Percentiles rank a stretch among this genome's conserved stretches.
These are phyloP conservation scores for Arthromyces matolae DNA, from an alignment of 768 basidiomycete genomes.

Conservation along the genomic window DNA sequence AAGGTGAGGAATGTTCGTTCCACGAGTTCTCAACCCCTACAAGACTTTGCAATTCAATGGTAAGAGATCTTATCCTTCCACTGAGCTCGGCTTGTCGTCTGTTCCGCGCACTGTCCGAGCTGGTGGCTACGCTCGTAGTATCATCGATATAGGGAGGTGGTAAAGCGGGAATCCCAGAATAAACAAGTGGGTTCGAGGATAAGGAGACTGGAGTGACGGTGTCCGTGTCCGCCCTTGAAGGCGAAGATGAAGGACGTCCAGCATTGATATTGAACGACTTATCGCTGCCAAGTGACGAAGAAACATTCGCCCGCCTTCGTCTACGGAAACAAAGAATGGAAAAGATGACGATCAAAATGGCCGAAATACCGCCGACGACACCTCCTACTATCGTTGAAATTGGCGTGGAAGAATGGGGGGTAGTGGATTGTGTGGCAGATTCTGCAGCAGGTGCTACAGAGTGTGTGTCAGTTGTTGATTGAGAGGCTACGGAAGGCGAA, in stretches of 20 bases:
- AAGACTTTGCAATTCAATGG: neutral
- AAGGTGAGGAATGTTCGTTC: neutral
- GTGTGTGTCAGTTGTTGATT: too few species aligned
- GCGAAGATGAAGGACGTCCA: too few species aligned
- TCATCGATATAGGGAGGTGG: too few species aligned
- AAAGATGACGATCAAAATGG: neutral
- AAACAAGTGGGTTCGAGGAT: too few species aligned
- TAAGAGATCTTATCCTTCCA: neutral
- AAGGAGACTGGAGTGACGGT: too few species aligned
- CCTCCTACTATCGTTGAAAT: neutral
- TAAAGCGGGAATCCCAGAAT: too few species aligned
- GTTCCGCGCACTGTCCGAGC: too few species aligned
- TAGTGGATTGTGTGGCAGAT: neutral
- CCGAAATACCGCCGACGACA: neutral
- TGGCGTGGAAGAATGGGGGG: neutral
- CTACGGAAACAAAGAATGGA: neutral
- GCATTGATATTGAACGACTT: too few species aligned
- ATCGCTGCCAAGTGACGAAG: too few species aligned
- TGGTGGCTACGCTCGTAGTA: neutral
- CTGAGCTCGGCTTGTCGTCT: too few species aligned
- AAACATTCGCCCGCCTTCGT: neutral
- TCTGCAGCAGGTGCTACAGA: neutral
- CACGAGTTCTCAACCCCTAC: neutral
- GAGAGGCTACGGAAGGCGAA: too few species aligned
- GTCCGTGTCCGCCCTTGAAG: too few species aligned